Conservation (phyloP, 768 basidiomycete species). For the Imleria badia region DNA sequence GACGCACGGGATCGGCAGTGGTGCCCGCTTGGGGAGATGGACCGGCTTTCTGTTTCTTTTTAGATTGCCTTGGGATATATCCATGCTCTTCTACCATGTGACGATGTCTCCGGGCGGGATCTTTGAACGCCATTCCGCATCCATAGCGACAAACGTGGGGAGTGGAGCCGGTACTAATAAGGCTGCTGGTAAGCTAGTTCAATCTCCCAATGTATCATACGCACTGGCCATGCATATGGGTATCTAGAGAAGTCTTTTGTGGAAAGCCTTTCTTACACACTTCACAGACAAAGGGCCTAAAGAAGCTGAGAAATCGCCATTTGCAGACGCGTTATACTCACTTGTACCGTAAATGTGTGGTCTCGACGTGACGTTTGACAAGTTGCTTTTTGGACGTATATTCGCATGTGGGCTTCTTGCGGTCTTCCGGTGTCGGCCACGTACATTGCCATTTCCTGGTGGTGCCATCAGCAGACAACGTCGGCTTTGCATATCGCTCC, state of each 20-base stretch:
- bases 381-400: conserved; percentile 59
- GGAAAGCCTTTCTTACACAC: conserved; percentile 55
- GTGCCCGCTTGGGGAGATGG: conserved; percentile 27
- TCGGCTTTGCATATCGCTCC: conserved; percentile 36
- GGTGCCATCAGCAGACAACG: conserved; percentile 32
- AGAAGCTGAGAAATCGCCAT: conserved; percentile 14
- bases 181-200: conserved; percentile 10
- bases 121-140: conserved; percentile 58
- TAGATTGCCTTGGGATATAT: conserved; percentile 46
- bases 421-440: conserved; percentile 38
- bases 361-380: conserved; percentile 67
- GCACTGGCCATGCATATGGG: conserved; percentile 56
- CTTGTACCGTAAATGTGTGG: conserved; percentile 61
- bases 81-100: conserved; percentile 56
- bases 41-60: conserved; percentile 44
- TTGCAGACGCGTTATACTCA: conserved; percentile 31
- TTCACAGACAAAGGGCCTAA: conserved; percentile 51
- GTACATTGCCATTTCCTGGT: conserved; percentile 41
- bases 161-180: conserved; percentile 52
- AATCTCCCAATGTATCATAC: conserved; percentile 17
- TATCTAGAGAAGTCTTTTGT: conserved; percentile 58
- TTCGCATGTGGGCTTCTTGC: conserved; percentile 35
- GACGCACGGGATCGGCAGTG: conserved; percentile 30
- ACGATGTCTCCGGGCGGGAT: conserved; percentile 62
- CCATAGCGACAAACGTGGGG: conserved; percentile 53